Evolutionary conservation across 2,329 filamentous ascomycete species (phyloP), one percentile per base, ranked within the genome.

Genomic region (Stemphylium beticola): DNA sequence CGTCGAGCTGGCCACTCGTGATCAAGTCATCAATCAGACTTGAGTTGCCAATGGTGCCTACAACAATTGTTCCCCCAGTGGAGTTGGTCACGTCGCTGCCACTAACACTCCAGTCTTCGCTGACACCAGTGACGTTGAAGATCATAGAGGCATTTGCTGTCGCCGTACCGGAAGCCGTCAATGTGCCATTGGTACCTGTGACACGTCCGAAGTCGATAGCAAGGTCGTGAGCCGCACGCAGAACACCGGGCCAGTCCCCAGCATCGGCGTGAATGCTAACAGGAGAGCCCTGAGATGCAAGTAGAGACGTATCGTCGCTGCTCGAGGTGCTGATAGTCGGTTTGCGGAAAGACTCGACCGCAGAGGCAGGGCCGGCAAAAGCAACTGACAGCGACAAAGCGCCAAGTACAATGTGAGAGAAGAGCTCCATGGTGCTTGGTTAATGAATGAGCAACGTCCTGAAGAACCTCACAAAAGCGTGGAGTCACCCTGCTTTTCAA

Each of bases 181-280:
- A 62, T 1, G 85, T 84, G 53, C 87, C 83, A 70, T 89, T 88
- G 22, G 76, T 81, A 8, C 87, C 87, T 0, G 87, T 89, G 4
- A 90, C 87, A n/a, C 85, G 83, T 14, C 87, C 87, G 74, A 91
- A 89, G 71, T 91, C 88, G 4, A 79, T 67, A 0, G 87, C 86
- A 9, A 91, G 79, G 71, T 91, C 88, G 34, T 85, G 80, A 0
- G 86, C 88, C 4, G 86, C 87, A 22, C 87, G 82, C 49, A 89
- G 80, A 1, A 90, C 88, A 52, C 87, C 88, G 76, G 85, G 87
- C 78, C 84, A 88, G 55, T 90, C 87, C 15, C 66, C 72, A 5
- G 67, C 69, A 59, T 76, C 74, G 43, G 75, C 69, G 1, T 71
- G 51, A 2, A 76, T 61, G 15, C 60, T 64, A 31, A 74, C 74